A percentile compares a stretch with the other conserved stretches of the same genome.
Evolutionary conservation across 108 stramenopile species (phyloP).

Genomic region (Schizochytrium sp.): DNA sequence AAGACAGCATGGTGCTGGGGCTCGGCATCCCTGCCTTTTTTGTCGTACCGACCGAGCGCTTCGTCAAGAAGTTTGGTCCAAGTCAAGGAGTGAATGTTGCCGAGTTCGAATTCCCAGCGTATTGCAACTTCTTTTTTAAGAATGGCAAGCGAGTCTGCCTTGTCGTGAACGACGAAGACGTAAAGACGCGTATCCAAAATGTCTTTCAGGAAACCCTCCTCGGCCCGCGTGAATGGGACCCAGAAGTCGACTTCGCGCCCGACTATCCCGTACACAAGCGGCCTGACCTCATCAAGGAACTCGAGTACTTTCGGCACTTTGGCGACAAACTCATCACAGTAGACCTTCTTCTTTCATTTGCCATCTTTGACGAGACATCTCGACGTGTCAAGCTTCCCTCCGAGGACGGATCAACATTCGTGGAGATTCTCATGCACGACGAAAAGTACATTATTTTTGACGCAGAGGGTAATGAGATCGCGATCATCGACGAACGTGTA

Average conservation of each 20-base stretch:
- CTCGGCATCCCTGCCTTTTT: slow-evolving; percentile 27
- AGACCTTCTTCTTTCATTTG: slow-evolving; percentile 66
- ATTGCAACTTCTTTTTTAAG: slow-evolving; percentile 28
- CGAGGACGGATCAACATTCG: neutral
- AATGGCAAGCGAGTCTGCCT: slow-evolving; percentile 24
- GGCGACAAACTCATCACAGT: slow-evolving; percentile 67
- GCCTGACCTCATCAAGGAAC: slow-evolving; percentile 74
- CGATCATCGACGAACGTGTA: neutral
- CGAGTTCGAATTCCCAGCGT: slow-evolving; percentile 38
- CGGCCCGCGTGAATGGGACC: slow-evolving; percentile 22
- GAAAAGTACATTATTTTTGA: slow-evolving; percentile 60
- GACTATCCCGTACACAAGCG: slow-evolving; percentile 66
- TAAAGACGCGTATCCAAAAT: slow-evolving; percentile 21
- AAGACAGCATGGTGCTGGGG: slow-evolving; percentile 31
- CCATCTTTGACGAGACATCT: slow-evolving; percentile 58
- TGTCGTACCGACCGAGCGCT: slow-evolving; percentile 28
- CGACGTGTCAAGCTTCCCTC: neutral
- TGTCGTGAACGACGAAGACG: slow-evolving; percentile 21
- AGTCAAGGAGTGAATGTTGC: slow-evolving; percentile 29
- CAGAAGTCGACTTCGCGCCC: slow-evolving; percentile 58
- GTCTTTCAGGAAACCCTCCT: slow-evolving; percentile 37
- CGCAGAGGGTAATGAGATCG: slow-evolving; percentile 8
- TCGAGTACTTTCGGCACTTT: slow-evolving; percentile 70
- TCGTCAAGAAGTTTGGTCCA: slow-evolving; percentile 22
- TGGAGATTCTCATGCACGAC: slow-evolving; percentile 2